phyloP scores from a whole-genome alignment of 2,329 filamentous ascomycete genomes.

The Pestalotiopsis sp. region DNA sequence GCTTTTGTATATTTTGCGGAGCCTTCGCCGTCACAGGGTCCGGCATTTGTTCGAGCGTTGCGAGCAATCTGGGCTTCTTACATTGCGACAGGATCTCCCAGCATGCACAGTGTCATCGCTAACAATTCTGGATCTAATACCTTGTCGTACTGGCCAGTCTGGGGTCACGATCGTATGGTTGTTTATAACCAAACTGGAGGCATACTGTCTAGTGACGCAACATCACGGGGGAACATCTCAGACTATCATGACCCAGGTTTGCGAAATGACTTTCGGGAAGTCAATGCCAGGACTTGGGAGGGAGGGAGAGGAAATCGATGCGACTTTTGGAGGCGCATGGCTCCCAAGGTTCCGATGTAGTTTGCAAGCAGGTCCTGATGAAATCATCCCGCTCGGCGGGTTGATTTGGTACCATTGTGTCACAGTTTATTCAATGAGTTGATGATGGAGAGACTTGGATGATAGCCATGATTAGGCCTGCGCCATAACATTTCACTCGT shows the following conservation, averaged over 20 bases:
- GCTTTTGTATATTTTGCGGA: background rate
- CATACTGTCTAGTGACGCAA: background rate
- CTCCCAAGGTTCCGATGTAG: background rate
- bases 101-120: background rate
- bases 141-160: background rate
- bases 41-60: background rate
- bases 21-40: background rate
- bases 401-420: too few species aligned
- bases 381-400: too few species aligned
- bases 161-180: background rate
- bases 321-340: slow-evolving; percentile 3
- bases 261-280: background rate
- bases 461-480: too few species aligned
- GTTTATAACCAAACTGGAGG: slow-evolving; percentile 2
- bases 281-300: background rate
- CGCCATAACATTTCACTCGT: too few species aligned
- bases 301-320: background rate
- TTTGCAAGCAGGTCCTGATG: background rate
- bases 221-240: background rate
- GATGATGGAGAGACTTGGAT: too few species aligned
- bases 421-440: too few species aligned
- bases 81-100: background rate
- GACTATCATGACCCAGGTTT: background rate
- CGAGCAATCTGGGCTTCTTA: background rate
- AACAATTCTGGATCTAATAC: background rate